Percentiles rank a stretch among this genome's conserved stretches.
Conservation (phyloP, 805 yeast species). For the Nakazawaea sp. region DNA sequence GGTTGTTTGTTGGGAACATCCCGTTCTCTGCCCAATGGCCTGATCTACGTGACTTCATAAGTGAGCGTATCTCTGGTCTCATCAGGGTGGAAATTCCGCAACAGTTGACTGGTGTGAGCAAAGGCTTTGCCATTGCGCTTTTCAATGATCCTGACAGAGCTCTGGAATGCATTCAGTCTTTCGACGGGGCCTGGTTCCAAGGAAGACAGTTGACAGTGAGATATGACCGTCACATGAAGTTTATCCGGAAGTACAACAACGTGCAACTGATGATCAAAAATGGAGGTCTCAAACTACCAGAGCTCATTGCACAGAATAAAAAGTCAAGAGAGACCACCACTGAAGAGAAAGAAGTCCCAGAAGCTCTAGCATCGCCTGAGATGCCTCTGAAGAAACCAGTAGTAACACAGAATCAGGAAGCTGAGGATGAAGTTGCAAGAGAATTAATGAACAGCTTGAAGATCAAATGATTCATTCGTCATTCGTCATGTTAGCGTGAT, state of each 20-base stretch:
- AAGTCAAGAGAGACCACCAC: too few species aligned
- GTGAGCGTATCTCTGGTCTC: slow-evolving; percentile 25
- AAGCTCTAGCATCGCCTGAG: background rate
- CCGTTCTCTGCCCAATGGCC: slow-evolving; percentile 39
- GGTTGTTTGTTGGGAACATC: slow-evolving; percentile 50
- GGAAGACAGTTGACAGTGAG: slow-evolving; percentile 58
- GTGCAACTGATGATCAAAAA: slow-evolving; percentile 5
- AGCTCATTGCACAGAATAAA: too few species aligned
- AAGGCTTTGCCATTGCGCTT: slow-evolving; percentile 63
- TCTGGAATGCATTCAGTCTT: slow-evolving; percentile 36
- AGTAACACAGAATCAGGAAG: background rate
- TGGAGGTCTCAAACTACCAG: background rate
- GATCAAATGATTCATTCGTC: too few species aligned
- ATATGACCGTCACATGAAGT: slow-evolving; percentile 46
- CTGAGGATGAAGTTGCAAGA: slow-evolving; percentile 22
- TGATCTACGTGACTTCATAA: slow-evolving; percentile 24
- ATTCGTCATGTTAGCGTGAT: too few species aligned
- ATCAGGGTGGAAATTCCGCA: slow-evolving; percentile 34
- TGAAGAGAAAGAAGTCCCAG: too few species aligned
- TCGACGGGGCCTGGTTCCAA: slow-evolving; percentile 48
- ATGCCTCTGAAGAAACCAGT: background rate
- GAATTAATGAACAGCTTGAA: slow-evolving; percentile 15
- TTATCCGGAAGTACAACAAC: slow-evolving; percentile 16
- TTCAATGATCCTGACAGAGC: slow-evolving; percentile 42
- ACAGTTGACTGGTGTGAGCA: slow-evolving; percentile 32